Evolutionary conservation across 768 basidiomycete species (phyloP).

Genomic region (button mushroom (Agaricus bisporus)): DNA sequence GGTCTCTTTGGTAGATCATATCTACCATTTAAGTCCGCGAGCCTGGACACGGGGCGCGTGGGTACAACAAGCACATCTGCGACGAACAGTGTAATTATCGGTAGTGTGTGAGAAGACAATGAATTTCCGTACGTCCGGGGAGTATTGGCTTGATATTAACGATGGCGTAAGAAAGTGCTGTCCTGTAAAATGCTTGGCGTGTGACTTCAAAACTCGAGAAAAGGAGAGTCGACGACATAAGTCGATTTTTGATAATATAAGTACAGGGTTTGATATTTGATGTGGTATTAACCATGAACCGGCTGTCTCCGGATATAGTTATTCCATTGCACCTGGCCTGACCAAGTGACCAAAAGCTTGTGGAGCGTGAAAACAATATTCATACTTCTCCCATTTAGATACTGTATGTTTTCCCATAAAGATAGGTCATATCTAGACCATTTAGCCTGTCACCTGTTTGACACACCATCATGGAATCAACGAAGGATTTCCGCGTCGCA

Average conservation of each 20-base stretch:
- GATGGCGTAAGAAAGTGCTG: conserved; percentile 70
- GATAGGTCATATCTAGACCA: background rate
- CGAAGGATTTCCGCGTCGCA: conserved; percentile 41
- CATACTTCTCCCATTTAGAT: background rate
- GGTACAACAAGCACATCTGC: conserved; percentile 62
- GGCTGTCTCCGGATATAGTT: background rate
- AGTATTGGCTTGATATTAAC: conserved; percentile 95
- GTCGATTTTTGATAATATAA: background rate
- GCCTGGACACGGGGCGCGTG: conserved; percentile 46
- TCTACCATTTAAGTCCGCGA: conserved; percentile 48
- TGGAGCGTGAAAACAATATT: too few relatives aligned
- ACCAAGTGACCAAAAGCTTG: too few relatives aligned
- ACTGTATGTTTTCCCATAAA: background rate
- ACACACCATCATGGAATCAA: conserved; percentile 6
- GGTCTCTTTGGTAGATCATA: background rate
- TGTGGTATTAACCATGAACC: background rate
- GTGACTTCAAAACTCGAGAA: conserved; percentile 82
- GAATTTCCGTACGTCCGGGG: conserved; percentile 70
- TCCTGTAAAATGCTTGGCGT: conserved; percentile 67
- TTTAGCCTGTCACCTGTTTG: background rate
- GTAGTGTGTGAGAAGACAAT: background rate
- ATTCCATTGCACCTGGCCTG: background rate
- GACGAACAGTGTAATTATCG: background rate
- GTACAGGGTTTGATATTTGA: too few relatives aligned
- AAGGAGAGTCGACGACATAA: conserved; percentile 35